Evolutionary conservation across 768 basidiomycete genomes (phyloP).

Genomic region (Naganishia vaughanmartiniae): DNA sequence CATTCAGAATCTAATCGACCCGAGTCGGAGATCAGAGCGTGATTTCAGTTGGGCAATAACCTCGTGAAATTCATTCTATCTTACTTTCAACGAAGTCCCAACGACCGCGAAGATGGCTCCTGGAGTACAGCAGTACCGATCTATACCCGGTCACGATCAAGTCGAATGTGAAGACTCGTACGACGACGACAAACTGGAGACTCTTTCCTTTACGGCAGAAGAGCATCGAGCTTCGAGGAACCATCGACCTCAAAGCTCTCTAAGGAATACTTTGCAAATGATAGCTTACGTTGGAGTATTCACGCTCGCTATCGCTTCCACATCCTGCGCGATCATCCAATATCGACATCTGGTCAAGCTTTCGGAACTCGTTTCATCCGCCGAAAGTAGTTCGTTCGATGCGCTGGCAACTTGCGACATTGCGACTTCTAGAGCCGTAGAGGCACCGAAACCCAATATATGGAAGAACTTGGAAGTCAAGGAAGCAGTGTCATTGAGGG

Average conservation of each 20-base stretch:
- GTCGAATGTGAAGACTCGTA: neutral
- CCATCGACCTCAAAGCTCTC: neutral
- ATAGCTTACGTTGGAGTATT: neutral
- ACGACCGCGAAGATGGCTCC: neutral
- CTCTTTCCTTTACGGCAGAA: neutral
- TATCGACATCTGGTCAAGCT: neutral
- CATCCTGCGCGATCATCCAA: neutral
- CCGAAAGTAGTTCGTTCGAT: neutral
- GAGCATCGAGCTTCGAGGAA: neutral
- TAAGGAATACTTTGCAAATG: neutral
- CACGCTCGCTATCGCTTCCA: neutral
- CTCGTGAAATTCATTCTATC: neutral
- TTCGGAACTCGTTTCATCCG: neutral
- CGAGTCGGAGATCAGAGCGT: neutral
- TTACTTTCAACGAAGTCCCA: neutral
- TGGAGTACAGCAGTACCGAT: neutral
- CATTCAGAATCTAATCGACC: neutral
- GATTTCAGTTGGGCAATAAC: neutral
- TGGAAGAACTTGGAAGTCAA: conserved; percentile 59
- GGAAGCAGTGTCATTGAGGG: conserved; percentile 56
- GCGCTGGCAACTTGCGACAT: neutral
- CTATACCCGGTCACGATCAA: neutral
- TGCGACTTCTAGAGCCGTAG: neutral
- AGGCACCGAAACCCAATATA: conserved; percentile 45
- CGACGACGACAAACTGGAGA: neutral